These are phyloP conservation scores for Podospora pseudopauciseta DNA, from an alignment of 495 filamentous ascomycete species.

Conservation along the genomic window DNA sequence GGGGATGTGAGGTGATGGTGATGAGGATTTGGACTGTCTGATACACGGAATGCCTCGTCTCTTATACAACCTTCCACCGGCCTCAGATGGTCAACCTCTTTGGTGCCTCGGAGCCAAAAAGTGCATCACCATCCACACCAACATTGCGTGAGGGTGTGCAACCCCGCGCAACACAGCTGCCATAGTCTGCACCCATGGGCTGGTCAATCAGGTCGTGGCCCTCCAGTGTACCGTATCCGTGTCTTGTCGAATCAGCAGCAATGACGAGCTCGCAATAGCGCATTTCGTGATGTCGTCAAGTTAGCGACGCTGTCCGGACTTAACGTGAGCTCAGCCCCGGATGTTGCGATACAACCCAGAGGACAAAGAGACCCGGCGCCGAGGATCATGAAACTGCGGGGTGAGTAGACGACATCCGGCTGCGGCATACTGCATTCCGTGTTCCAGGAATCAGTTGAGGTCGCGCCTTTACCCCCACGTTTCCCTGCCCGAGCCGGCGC, in stretches of 20 bases:
- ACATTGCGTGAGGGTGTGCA: constrained; percentile 2
- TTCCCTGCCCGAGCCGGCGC: constrained; percentile 2
- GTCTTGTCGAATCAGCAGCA: not conserved
- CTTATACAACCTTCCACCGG: not conserved
- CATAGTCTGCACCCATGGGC: not conserved
- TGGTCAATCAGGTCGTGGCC: not conserved
- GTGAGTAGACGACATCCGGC: not conserved
- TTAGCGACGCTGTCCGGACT: not conserved
- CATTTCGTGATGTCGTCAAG: not conserved
- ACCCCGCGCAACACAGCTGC: not conserved
- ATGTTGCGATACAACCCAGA: not conserved
- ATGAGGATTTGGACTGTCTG: not conserved
- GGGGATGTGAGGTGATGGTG: not conserved
- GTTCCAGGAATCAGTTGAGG: not conserved
- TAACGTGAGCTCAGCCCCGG: not conserved
- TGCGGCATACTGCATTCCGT: not conserved
- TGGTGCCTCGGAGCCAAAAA: not conserved
- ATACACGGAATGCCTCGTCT: not conserved
- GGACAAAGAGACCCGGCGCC: constrained; percentile 4
- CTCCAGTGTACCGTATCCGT: not conserved
- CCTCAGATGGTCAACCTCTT: not conserved
- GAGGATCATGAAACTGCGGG: not conserved
- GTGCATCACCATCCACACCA: constrained; percentile 1
- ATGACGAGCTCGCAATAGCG: not conserved
- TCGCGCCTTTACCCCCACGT: not conserved